Base-by-base conservation (phyloP, 495 filamentous ascomycete genomes). In the Hypoxylon subgilvum region DNA sequence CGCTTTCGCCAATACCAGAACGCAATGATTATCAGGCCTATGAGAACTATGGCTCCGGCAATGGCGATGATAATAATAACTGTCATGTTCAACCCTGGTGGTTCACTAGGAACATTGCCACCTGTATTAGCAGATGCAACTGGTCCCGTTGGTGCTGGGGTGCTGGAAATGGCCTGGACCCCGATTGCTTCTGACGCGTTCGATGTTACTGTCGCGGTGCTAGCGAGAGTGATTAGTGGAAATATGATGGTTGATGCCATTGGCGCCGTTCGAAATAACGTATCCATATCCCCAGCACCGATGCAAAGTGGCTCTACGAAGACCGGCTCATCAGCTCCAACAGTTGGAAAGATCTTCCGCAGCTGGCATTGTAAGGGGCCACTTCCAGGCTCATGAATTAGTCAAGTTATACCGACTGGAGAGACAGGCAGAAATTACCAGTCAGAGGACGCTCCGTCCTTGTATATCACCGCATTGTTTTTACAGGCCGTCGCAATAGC, bases 401-500 rank as follows among this genome's bases (percentile, higher is more conserved):
- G 32, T 4, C 4, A 30, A 30, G 27, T 18, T 16, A 4, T 22
- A 28, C 32, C 10, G n/a, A 4, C 4, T 6, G n/a, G 14, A 8
- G 22, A 17, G 4, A n/a, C 14, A 13, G 8, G 8, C 1, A 10
- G 6, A 14, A 13, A 4, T 52, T 63, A 63, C 59, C 59, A 63
- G 36, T 63, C 35, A 18, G 47, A 57, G 1, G 41, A 31, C 12
- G 21, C 31, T 12, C 52, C 52, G 10, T 44, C 23, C 13, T 46
- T 16, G 18, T 32, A 63, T 19, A 52, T 36, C 12, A 63, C 31
- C 8, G 34, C 52, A n/a, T 63, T 63, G n/a, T 52, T 30, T 7
- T 39, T 36, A 8, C 59, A 63, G 3, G 46, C 59, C 13, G 59
- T 63, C 2, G 59, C 41, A 21, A 63, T 30, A 6, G 27, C 41